These are phyloP conservation scores for Hymenoscyphus repandus DNA, from an alignment of 2,329 filamentous ascomycete genomes.

Conservation along the genomic window DNA sequence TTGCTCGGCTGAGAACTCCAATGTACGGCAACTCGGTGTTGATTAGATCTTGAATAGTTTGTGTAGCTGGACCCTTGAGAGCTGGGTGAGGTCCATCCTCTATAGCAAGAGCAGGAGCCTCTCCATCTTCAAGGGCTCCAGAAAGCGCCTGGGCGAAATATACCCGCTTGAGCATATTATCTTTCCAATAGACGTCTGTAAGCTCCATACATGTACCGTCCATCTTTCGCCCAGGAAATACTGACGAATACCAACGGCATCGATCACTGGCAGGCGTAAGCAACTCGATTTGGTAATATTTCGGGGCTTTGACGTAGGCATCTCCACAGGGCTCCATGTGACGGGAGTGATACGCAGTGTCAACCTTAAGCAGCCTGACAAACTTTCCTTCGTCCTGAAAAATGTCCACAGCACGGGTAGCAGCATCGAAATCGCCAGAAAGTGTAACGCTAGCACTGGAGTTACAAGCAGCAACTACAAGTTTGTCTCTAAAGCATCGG, in stretches of 20 bases:
- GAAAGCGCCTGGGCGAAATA: constrained; percentile 28
- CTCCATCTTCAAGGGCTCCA: constrained; percentile 2
- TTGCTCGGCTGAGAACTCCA: constrained; percentile 5
- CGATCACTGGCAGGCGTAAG: not conserved
- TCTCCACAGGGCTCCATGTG: constrained; percentile 21
- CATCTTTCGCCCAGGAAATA: too few species aligned
- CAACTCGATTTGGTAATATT: constrained; percentile 8
- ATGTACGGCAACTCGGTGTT: constrained; percentile 6
- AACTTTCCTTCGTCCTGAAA: constrained; percentile 16
- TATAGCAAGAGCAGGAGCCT: constrained; percentile 15
- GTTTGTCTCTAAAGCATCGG: constrained; percentile 6
- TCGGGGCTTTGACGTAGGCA: constrained; percentile 14
- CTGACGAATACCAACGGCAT: constrained; percentile 18
- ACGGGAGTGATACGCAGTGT: constrained; percentile 23
- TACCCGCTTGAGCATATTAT: constrained; percentile 33
- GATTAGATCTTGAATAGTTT: constrained; percentile 8
- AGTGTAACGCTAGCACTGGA: constrained; percentile 20
- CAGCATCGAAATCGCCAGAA: constrained; percentile 22
- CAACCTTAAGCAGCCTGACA: constrained; percentile 17
- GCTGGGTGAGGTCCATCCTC: constrained; percentile 12
- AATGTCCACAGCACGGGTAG: constrained; percentile 5
- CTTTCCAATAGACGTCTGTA: constrained; percentile 25
- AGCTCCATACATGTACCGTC: constrained; percentile 17
- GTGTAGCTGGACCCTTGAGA: constrained; percentile 9
- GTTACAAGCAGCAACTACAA: constrained; percentile 30